Base-by-base conservation (phyloP, 805 yeast species). In the Wickerhamiella brachini region DNA sequence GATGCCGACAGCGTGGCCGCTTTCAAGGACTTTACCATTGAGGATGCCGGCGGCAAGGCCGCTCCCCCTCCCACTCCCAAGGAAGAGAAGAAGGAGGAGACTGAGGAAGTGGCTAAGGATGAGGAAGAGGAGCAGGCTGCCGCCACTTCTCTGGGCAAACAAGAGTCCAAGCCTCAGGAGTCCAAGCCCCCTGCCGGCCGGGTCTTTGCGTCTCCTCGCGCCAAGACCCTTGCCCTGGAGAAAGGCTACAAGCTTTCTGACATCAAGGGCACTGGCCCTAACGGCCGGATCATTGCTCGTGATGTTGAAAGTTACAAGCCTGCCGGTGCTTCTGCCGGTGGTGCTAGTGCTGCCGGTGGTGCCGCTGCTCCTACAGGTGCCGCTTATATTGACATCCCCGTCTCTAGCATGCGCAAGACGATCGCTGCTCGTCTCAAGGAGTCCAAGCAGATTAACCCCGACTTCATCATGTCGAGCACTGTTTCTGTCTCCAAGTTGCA, bases 161-260 rank as follows among this genome's bases (percentile, higher is more conserved):
- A 62, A 42, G 66, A 65, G 42, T 90, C 95, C n/a, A 71, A 83
- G 62, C 77, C 83, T 12, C 58, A 66, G 1, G 95, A 85, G 65
- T 73, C 74, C 8, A 68, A 88, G 44, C 49, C 69, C 37, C 47
- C 67, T 17, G 71, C 75, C 49, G 83, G 75, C 60, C 79, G 96
- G 71, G 83, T 93, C 67, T 68, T 86, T 59, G 97, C 97, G 45
- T 89, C 97, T 55, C 98, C 98, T 53, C 73, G 84, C 58, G 98
- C 98, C 54, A 90, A 90, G 76, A 80, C 80, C 58, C 73, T 93
- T 57, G 98, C 98, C 54, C 75, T 89, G 59, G 96, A 90, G 69
- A 79, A 82, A 68, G 98, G 97, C 62, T 74, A 90, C 63, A 76
- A 94, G 44, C 78, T 95, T 1, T 54, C 84, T 20, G 60, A 70